A percentile compares a stretch with the other conserved stretches of the same genome.
These are phyloP conservation scores for Pyracantha coccinea DNA, from an alignment of 331 rosid genomes.

Conservation along the genomic window DNA sequence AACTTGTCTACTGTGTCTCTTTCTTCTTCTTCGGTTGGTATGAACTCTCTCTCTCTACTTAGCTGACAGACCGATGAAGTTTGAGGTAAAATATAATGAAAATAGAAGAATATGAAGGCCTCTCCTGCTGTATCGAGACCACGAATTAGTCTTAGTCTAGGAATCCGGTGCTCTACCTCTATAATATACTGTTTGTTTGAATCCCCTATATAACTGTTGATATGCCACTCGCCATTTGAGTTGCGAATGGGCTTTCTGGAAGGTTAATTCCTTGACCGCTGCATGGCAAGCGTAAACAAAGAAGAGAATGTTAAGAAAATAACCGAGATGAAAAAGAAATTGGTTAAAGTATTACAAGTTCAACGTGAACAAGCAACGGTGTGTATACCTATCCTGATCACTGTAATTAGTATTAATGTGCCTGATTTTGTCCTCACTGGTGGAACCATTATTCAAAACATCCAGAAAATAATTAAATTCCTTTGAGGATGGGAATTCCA, in stretches of 20 bases:
- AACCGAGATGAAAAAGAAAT: neutral
- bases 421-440: constrained; percentile 19
- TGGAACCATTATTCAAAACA: constrained; percentile 26
- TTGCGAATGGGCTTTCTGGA: constrained; percentile 46
- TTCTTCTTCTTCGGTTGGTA: neutral
- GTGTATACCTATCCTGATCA: constrained; percentile 29
- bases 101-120: constrained; percentile 8
- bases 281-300: neutral
- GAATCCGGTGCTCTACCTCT: constrained; percentile 27
- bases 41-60: neutral
- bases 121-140: neutral
- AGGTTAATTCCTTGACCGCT: constrained; percentile 30
- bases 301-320: neutral
- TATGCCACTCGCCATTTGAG: constrained; percentile 18
- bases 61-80: no score
- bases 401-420: constrained; percentile 14
- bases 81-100: neutral
- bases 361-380: neutral
- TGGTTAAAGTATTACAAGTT: neutral
- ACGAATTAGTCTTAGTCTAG: constrained; percentile 18
- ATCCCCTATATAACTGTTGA: constrained; percentile 28
- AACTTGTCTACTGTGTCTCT: constrained; percentile 14
- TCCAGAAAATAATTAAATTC: constrained; percentile 20
- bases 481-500: constrained; percentile 20
- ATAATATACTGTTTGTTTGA: constrained; percentile 16